These are phyloP conservation scores for Penicillium cinerascens DNA, from an alignment of 495 filamentous ascomycete genomes.

Conservation along the genomic window DNA sequence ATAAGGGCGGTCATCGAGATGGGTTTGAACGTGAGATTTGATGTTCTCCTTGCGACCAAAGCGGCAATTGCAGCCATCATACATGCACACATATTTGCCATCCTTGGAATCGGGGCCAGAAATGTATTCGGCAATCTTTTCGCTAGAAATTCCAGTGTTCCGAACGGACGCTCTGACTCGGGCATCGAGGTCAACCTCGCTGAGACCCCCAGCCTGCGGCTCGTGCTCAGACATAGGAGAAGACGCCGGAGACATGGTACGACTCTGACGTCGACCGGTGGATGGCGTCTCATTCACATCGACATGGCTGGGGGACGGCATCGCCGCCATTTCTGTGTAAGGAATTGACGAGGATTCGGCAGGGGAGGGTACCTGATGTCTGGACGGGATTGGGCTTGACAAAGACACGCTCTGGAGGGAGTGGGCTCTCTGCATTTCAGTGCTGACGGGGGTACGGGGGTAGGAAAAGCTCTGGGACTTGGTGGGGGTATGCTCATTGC, in stretches of 20 bases:
- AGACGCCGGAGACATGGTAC: constrained; percentile 11
- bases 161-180: constrained; percentile 51
- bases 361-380: constrained; percentile 48
- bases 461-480: constrained; percentile 35
- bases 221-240: constrained; percentile 32
- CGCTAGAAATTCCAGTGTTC: constrained; percentile 76
- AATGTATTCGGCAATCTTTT: constrained; percentile 85
- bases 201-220: constrained; percentile 36
- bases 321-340: constrained; percentile 45
- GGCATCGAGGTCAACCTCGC: constrained; percentile 46
- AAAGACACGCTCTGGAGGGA: constrained; percentile 43
- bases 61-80: constrained; percentile 71
- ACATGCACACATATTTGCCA: constrained; percentile 81
- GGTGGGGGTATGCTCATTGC: constrained; percentile 30
- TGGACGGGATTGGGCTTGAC: constrained; percentile 32
- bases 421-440: constrained; percentile 47
- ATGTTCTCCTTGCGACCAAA: constrained; percentile 97
- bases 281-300: constrained; percentile 29
- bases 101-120: constrained; percentile 69
- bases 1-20: constrained; percentile 92
- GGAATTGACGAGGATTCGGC: constrained; percentile 44
- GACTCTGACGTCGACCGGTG: constrained; percentile 11
- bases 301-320: constrained; percentile 37
- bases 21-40: constrained; percentile 95
- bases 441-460: constrained; percentile 32